These are phyloP conservation scores for Cicer bijugum DNA, from an alignment of 306 rosid genomes.

Conservation along the genomic window DNA sequence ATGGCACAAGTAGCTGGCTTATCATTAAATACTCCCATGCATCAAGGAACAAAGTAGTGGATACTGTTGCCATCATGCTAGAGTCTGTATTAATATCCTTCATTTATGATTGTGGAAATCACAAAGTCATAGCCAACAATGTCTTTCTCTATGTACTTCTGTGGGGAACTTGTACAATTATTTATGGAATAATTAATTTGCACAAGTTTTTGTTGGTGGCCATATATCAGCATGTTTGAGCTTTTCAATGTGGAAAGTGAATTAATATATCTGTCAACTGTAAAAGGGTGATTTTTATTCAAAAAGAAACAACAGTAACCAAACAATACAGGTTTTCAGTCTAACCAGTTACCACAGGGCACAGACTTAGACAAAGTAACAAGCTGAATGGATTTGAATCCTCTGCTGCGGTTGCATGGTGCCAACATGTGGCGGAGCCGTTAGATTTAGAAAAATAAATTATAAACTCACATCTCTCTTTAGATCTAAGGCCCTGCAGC, in stretches of 20 bases:
- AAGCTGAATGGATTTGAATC: not conserved
- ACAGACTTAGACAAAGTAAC: not conserved
- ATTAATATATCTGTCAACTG: not conserved
- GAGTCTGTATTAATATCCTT: not conserved
- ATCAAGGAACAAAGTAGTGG: conserved; percentile 39
- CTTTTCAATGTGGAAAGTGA: not conserved
- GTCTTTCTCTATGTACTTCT: conserved; percentile 11
- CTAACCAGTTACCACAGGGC: not conserved
- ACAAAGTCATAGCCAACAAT: conserved; percentile 5
- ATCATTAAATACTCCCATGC: conserved; percentile 46
- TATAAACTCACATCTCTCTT: not conserved
- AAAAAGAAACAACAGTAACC: not conserved
- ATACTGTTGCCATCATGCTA: conserved; percentile 36
- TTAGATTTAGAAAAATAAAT: not conserved
- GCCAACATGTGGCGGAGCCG: not conserved
- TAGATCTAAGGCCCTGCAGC: not conserved
- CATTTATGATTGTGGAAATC: conserved; percentile 21
- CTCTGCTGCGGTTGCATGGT: not conserved
- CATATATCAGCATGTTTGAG: not conserved
- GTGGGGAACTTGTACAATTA: conserved; percentile 16
- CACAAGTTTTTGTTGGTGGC: not conserved
- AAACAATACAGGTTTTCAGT: not conserved
- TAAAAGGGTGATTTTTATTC: not conserved
- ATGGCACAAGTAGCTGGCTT: conserved; percentile 45
- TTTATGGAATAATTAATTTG: not conserved